Evolutionary conservation across 2,329 filamentous ascomycete species (phyloP).

Genomic region (Fusarium domesticum): DNA sequence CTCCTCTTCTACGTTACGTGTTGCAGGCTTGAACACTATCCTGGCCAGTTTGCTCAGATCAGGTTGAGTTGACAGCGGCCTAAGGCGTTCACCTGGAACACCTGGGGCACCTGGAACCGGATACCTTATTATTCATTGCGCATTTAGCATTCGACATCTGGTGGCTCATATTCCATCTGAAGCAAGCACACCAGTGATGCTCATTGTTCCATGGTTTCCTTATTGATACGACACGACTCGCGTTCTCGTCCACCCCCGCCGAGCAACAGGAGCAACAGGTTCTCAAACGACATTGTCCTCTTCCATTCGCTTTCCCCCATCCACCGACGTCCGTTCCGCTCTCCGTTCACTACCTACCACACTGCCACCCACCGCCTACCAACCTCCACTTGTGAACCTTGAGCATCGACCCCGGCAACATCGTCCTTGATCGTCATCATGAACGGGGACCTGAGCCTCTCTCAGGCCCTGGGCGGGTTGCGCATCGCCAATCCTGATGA

Average conservation of each 20-base stretch:
- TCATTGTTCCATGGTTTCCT: conserved; percentile 23
- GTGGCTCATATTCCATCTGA: not conserved
- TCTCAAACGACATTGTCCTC: conserved; percentile 4
- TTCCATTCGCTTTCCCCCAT: not conserved
- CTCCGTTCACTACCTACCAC: conserved; percentile 25
- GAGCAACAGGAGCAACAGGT: not conserved
- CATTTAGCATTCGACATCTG: not conserved
- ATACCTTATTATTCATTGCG: not conserved
- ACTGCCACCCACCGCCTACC: conserved; percentile 19
- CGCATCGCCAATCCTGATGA: conserved; percentile 97
- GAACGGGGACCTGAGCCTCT: conserved; percentile 90
- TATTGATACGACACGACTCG: conserved; percentile 1
- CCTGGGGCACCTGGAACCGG: not conserved
- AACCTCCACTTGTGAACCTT: conserved; percentile 15
- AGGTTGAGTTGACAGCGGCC: conserved; percentile 15
- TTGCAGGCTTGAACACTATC: conserved; percentile 2
- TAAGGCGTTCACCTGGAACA: conserved; percentile 8
- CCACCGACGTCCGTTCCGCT: conserved; percentile 23
- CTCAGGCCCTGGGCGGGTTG: conserved; percentile 86
- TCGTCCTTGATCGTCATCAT: conserved; percentile 50
- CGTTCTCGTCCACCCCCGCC: not conserved
- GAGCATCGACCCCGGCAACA: conserved; percentile 22
- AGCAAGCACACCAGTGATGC: conserved; percentile 25
- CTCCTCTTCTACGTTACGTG: not conserved
- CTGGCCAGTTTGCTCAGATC: not conserved